Percentiles rank a stretch among this genome's conserved stretches.
Conservation (phyloP, 2,329 filamentous ascomycete genomes). For the Pseudogymnoascus sp. region DNA sequence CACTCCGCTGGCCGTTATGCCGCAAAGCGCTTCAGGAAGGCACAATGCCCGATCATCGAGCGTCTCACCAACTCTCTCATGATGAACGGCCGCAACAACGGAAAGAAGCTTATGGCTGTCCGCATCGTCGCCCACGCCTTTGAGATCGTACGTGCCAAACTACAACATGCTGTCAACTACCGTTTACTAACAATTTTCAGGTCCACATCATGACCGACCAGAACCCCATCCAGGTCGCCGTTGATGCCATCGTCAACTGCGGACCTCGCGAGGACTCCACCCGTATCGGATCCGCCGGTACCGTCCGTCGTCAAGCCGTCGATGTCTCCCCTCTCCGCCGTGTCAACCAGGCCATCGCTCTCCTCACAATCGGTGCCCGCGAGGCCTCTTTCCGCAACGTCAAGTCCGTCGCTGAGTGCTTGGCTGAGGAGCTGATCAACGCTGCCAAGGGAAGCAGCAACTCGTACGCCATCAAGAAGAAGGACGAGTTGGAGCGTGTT, state of each 20-base stretch:
- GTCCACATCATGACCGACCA: conserved; percentile 99
- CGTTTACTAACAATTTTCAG: conserved; percentile 40
- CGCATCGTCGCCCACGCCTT: conserved; percentile 98
- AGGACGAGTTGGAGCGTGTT: conserved; percentile 99
- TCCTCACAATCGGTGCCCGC: conserved; percentile 97
- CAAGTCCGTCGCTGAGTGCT: conserved; percentile 99
- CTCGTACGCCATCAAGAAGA: conserved; percentile 99
- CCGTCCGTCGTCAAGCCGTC: conserved; percentile 98
- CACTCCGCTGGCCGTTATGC: conserved; percentile 98
- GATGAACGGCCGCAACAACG: conserved; percentile 99
- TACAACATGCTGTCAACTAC: conserved; percentile 11
- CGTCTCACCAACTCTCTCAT: conserved; percentile 99
- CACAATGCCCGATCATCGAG: conserved; percentile 99
- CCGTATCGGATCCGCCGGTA: conserved; percentile 98
- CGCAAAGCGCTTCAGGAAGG: conserved; percentile 99
- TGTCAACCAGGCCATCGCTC: conserved; percentile 99
- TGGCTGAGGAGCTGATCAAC: conserved; percentile 99
- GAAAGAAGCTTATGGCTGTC: conserved; percentile 99
- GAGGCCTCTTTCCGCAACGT: conserved; percentile 99
- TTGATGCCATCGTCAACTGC: conserved; percentile 99
- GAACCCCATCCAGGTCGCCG: conserved; percentile 99
- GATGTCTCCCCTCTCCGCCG: conserved; percentile 99
- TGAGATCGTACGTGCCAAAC: conserved; percentile 77
- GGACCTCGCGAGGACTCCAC: conserved; percentile 99
- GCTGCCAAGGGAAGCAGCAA: conserved; percentile 99